A percentile compares a stretch with the other conserved stretches of the same genome.
phyloP scores from a whole-genome alignment of 2,329 filamentous ascomycete genomes.

The Calonectria henricotiae region DNA sequence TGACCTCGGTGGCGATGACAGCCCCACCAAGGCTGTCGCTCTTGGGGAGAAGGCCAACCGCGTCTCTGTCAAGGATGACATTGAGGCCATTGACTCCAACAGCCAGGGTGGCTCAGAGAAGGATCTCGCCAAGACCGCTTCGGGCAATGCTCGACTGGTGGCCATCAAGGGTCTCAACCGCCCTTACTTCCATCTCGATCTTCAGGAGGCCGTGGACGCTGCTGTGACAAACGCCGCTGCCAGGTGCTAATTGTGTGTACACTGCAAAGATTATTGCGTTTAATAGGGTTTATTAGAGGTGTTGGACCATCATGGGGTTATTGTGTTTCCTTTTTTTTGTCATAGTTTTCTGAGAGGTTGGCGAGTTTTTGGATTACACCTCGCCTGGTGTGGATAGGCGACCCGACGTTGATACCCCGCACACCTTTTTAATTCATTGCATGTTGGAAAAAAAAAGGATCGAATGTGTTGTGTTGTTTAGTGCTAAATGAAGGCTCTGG shows the following conservation, averaged over 20 bases:
- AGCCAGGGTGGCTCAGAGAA: constrained; percentile 50
- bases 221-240: constrained; percentile 59
- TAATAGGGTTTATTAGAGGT: not conserved
- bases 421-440: constrained; percentile 27
- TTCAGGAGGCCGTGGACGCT: constrained; percentile 67
- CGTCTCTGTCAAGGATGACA: constrained; percentile 48
- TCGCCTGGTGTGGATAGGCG: constrained; percentile 28
- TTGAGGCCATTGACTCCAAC: constrained; percentile 52
- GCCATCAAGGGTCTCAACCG: constrained; percentile 66
- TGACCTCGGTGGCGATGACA: constrained; percentile 82
- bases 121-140: constrained; percentile 50
- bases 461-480: constrained; percentile 1
- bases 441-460: not conserved
- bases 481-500: constrained; percentile 11
- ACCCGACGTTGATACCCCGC: constrained; percentile 35
- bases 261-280: not conserved
- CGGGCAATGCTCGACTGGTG: constrained; percentile 55
- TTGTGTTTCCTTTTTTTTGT: not conserved
- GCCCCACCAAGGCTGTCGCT: constrained; percentile 71
- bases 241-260: constrained; percentile 40
- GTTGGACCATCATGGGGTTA: constrained; percentile 14
- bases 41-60: constrained; percentile 71
- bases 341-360: constrained; percentile 21
- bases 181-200: constrained; percentile 69
- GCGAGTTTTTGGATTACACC: constrained; percentile 20